Percentiles rank a stretch among this genome's conserved stretches.
These are phyloP conservation scores for Eudorina sp. DNA, from an alignment of 139 green algal genomes.

Conservation along the genomic window DNA sequence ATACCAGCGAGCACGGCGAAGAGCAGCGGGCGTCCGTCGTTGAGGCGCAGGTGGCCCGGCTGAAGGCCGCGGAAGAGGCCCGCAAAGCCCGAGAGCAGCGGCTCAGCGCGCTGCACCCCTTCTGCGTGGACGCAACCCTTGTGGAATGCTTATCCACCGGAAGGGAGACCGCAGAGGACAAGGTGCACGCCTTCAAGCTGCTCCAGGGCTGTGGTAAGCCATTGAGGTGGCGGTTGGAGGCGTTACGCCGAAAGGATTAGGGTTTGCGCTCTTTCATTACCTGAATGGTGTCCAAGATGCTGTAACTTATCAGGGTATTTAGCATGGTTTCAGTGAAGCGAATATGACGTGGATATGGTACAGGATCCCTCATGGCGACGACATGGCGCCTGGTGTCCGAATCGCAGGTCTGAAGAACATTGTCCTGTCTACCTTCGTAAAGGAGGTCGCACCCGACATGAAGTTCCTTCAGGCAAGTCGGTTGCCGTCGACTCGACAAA, in stretches of 20 bases:
- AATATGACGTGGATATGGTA: too few relatives aligned
- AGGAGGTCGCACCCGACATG: not conserved
- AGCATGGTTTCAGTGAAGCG: too few relatives aligned
- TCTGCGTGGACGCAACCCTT: not conserved
- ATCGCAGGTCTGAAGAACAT: constrained; percentile 30
- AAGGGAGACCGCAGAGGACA: not conserved
- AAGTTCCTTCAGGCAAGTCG: constrained; percentile 34
- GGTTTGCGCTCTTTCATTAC: not conserved
- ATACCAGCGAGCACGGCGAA: not conserved
- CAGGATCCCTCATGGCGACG: too few relatives aligned
- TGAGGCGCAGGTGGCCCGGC: not conserved
- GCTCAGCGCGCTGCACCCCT: not conserved
- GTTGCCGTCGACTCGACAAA: too few relatives aligned
- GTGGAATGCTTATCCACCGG: not conserved
- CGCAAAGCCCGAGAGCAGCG: not conserved
- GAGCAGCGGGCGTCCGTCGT: not conserved
- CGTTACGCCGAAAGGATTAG: too few relatives aligned
- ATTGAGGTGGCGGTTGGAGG: not conserved
- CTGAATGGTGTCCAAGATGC: not conserved
- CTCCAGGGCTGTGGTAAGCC: not conserved
- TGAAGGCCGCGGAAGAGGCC: not conserved
- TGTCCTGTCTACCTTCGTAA: constrained; percentile 20
- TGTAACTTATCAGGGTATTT: too few relatives aligned
- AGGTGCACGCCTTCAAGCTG: constrained; percentile 1
- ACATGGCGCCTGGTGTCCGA: too few relatives aligned